Evolutionary conservation across 1,139 yeast genomes (phyloP).

Genomic region (Meyerozyma athensensis): DNA sequence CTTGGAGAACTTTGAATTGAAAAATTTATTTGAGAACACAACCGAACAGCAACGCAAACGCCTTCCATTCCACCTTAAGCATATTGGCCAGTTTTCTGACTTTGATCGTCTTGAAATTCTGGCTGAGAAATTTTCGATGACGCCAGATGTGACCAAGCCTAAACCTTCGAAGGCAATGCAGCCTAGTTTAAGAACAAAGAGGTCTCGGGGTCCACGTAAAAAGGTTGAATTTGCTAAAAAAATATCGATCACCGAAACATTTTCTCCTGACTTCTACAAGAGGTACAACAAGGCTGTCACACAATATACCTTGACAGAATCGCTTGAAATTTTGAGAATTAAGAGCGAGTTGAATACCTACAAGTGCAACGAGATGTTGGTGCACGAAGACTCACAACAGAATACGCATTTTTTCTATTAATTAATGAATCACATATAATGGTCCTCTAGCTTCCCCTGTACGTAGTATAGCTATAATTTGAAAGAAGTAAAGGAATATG

Average conservation of each 20-base stretch:
- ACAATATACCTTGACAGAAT: slow-evolving; percentile 45
- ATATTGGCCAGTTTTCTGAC: slow-evolving; percentile 38
- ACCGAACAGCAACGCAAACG: slow-evolving; percentile 25
- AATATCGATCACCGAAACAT: slow-evolving; percentile 43
- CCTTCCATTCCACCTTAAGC: slow-evolving; percentile 36
- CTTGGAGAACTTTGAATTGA: slow-evolving; percentile 28
- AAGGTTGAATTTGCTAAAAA: slow-evolving; percentile 42
- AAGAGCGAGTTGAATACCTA: slow-evolving; percentile 47
- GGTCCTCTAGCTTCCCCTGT: slow-evolving; percentile 60
- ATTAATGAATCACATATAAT: slow-evolving; percentile 4
- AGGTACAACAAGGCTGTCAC: slow-evolving; percentile 51
- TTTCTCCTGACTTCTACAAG: slow-evolving; percentile 44
- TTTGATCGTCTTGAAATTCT: slow-evolving; percentile 29
- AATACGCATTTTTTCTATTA: slow-evolving; percentile 51
- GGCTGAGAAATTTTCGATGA: slow-evolving; percentile 28
- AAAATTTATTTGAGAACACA: slow-evolving; percentile 23
- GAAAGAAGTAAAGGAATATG: slow-evolving; percentile 82
- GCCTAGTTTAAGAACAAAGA: slow-evolving; percentile 8
- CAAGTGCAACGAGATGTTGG: slow-evolving; percentile 53
- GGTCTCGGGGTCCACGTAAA: slow-evolving; percentile 10
- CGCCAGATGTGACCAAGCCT: background rate
- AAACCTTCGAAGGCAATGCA: background rate
- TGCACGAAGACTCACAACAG: slow-evolving; percentile 46
- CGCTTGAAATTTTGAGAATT: slow-evolving; percentile 41
- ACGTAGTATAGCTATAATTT: slow-evolving; percentile 82